Conservation (phyloP, 768 basidiomycete genomes). For the Boletus barrowsii region DNA sequence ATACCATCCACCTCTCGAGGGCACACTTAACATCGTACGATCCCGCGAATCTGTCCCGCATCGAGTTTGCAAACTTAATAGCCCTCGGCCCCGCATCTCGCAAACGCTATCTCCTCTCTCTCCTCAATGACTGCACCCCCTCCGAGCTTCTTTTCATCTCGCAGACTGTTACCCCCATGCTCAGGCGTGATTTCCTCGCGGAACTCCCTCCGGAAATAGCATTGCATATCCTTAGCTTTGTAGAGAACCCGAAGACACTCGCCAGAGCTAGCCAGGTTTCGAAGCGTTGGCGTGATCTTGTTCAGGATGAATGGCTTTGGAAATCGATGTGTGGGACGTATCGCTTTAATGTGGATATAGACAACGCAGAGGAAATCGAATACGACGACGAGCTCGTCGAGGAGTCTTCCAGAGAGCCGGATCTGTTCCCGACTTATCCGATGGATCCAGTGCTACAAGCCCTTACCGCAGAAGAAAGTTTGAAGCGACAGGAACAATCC, state of each 20-base stretch:
- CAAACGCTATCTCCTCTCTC: conserved; percentile 48
- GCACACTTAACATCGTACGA: conserved; percentile 14
- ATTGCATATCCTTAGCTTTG: conserved; percentile 69
- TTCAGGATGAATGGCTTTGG: conserved; percentile 80
- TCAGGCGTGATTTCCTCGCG: conserved; percentile 57
- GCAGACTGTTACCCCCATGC: conserved; percentile 57
- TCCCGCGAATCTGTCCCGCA: conserved; percentile 26
- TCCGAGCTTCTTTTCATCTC: conserved; percentile 67
- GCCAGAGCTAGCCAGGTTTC: conserved; percentile 69
- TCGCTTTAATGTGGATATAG: conserved; percentile 39
- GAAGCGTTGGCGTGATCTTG: conserved; percentile 64
- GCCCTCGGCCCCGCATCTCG: conserved; percentile 40
- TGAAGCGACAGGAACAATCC: conserved; percentile 28
- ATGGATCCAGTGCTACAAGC: conserved; percentile 43
- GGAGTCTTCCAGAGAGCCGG: conserved; percentile 35
- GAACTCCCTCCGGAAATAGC: conserved; percentile 70
- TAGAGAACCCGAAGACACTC: conserved; percentile 73
- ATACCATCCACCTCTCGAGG: conserved; percentile 20
- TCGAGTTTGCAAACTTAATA: conserved; percentile 31
- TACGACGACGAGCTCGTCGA: conserved; percentile 26
- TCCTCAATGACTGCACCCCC: conserved; percentile 54
- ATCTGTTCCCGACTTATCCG: conserved; percentile 32
- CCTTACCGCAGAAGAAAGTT: conserved; percentile 31
- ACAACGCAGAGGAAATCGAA: conserved; percentile 21
- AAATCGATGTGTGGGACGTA: conserved; percentile 63